Percentiles rank a stretch among this genome's conserved stretches.
phyloP scores from a whole-genome alignment of 176 grass and related monocot genomes.

The Musa schizocarpa region DNA sequence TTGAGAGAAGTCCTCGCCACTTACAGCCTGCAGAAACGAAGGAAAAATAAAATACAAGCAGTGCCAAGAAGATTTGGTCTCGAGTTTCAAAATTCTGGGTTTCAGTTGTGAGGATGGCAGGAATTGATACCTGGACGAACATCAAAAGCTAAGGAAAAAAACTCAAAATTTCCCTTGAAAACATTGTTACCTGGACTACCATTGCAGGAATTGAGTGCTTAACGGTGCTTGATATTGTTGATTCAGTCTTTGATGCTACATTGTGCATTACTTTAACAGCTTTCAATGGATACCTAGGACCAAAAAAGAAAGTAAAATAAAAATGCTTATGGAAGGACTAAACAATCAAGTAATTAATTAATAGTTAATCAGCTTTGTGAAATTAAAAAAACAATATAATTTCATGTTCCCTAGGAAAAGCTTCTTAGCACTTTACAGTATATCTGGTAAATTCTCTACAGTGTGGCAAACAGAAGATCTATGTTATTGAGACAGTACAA shows the following conservation, averaged over 20 bases:
- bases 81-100: neutral
- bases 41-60: neutral
- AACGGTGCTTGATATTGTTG: slow-evolving; percentile 46
- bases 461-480: no score
- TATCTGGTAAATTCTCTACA: no score
- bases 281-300: slow-evolving; percentile 75
- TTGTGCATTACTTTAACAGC: slow-evolving; percentile 96
- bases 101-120: neutral
- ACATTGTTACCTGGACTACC: slow-evolving; percentile 39
- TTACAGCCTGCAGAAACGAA: slow-evolving; percentile 34
- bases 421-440: no score
- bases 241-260: slow-evolving; percentile 86
- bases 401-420: no score
- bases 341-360: no score
- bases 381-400: no score
- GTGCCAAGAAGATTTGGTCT: slow-evolving; percentile 18
- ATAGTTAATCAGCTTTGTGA: no score
- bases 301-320: slow-evolving; percentile 13
- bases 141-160: neutral
- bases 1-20: slow-evolving; percentile 41
- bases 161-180: neutral
- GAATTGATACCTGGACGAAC: neutral
- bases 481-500: no score
- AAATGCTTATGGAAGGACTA: no score
- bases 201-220: slow-evolving; percentile 32